Percentiles rank a stretch among this genome's conserved stretches.
phyloP scores from a whole-genome alignment of 1,284 basidiomycete genomes.

The Ustilago sp. region DNA sequence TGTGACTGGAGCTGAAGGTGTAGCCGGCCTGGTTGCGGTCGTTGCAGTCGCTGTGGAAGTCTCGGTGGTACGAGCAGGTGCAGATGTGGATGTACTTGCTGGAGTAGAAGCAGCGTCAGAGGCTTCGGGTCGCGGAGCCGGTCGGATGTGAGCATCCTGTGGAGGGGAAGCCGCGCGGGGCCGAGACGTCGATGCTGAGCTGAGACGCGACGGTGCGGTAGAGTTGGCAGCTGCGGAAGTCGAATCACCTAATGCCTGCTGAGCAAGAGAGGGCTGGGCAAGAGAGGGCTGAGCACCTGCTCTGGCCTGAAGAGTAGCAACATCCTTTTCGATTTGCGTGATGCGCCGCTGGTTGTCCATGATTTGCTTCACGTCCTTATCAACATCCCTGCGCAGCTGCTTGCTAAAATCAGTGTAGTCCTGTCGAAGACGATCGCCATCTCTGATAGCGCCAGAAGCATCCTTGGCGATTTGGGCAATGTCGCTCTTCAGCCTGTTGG shows the following conservation, averaged over 20 bases:
- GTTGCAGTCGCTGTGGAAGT: neutral
- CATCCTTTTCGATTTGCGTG: slow-evolving; percentile 7
- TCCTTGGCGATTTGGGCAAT: slow-evolving; percentile 15
- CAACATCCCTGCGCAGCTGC: slow-evolving; percentile 19
- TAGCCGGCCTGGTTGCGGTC: neutral
- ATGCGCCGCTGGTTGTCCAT: slow-evolving; percentile 17
- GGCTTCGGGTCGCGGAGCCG: slow-evolving; percentile 6
- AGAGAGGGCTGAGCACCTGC: neutral
- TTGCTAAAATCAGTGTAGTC: slow-evolving; percentile 3
- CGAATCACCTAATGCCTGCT: neutral
- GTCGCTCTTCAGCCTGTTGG: slow-evolving; percentile 19
- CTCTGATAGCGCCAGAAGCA: slow-evolving; percentile 9
- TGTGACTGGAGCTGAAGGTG: slow-evolving; percentile 10
- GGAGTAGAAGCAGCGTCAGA: slow-evolving; percentile 4
- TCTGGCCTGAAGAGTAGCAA: slow-evolving; percentile 3
- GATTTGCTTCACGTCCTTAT: slow-evolving; percentile 39
- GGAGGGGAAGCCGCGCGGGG: slow-evolving; percentile 10
- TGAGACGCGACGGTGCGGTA: slow-evolving; percentile 15
- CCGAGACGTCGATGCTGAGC: neutral
- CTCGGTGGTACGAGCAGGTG: neutral
- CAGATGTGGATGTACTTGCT: neutral
- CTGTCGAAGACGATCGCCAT: slow-evolving; percentile 15
- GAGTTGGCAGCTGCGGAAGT: slow-evolving; percentile 3
- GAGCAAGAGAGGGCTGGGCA: neutral
- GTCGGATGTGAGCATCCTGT: slow-evolving; percentile 11